Percentiles rank a stretch among this genome's conserved stretches.
Conservation (phyloP, 2,329 filamentous ascomycete genomes). For the Leptographium wingfieldii region DNA sequence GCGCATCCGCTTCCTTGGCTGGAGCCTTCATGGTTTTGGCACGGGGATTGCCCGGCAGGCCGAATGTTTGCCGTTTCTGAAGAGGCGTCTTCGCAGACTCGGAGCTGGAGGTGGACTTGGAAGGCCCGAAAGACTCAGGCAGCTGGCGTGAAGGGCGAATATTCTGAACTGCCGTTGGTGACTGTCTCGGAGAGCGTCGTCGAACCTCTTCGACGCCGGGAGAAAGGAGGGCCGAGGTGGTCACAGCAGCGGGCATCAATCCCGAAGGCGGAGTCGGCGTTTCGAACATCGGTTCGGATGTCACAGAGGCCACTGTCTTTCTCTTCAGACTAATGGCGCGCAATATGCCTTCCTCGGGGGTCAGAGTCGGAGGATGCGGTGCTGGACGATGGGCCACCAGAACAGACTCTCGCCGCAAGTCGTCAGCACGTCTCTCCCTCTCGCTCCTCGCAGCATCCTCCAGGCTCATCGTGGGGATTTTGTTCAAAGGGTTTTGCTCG, state of each 20-base stretch:
- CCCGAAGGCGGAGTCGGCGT: constrained; percentile 9
- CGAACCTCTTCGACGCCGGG: constrained; percentile 37
- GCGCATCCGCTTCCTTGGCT: constrained; percentile 15
- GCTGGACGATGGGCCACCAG: constrained; percentile 24
- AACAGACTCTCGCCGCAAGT: constrained; percentile 18
- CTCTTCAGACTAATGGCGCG: constrained; percentile 24
- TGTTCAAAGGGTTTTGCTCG: constrained; percentile 27
- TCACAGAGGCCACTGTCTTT: constrained; percentile 23
- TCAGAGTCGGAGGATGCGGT: constrained; percentile 22
- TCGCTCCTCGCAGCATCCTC: constrained; percentile 35
- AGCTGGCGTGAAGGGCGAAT: constrained; percentile 21
- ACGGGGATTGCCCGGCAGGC: constrained; percentile 35
- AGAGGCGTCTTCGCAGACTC: constrained; percentile 23
- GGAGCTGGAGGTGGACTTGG: constrained; percentile 16
- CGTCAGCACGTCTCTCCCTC: constrained; percentile 26
- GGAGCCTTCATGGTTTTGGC: constrained; percentile 22
- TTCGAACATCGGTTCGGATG: constrained; percentile 2
- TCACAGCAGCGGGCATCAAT: constrained; percentile 23
- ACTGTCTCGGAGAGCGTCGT: constrained; percentile 36
- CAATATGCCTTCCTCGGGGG: constrained; percentile 21
- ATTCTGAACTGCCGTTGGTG: not conserved
- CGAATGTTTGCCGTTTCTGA: constrained; percentile 31
- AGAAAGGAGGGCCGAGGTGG: constrained; percentile 37
- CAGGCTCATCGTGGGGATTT: constrained; percentile 37
- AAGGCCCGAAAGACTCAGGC: constrained; percentile 17